phyloP scores from a whole-genome alignment of 805 yeast genomes.

The Starmerella gropengiesseri region DNA sequence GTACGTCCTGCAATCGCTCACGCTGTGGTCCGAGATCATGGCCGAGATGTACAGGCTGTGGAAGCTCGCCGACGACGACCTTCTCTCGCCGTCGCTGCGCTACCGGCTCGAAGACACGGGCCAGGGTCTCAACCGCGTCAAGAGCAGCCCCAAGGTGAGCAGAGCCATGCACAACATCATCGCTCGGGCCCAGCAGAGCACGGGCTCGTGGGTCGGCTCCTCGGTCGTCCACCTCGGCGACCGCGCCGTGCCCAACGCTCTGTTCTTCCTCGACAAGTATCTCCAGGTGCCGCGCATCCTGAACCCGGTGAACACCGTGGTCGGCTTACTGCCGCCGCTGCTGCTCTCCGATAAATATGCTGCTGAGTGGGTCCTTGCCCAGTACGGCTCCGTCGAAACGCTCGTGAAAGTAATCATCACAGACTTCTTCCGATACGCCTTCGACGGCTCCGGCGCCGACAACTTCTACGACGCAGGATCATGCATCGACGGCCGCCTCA shows the following conservation, averaged over 20 bases:
- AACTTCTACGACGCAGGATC: slow-evolving; percentile 76
- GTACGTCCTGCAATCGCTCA: slow-evolving; percentile 64
- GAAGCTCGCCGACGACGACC: slow-evolving; percentile 66
- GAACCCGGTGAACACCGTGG: slow-evolving; percentile 56
- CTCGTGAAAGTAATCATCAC: slow-evolving; percentile 38
- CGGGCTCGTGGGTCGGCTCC: slow-evolving; percentile 68
- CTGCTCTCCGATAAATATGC: slow-evolving; percentile 36
- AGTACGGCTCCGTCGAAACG: slow-evolving; percentile 47
- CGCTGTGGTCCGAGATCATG: slow-evolving; percentile 67
- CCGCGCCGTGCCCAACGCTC: slow-evolving; percentile 72
- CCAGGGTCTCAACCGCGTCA: slow-evolving; percentile 69
- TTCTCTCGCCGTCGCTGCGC: slow-evolving; percentile 38
- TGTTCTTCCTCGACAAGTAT: slow-evolving; percentile 69
- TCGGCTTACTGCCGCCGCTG: slow-evolving; percentile 45
- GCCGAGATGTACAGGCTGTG: slow-evolving; percentile 67
- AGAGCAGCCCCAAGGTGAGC: slow-evolving; percentile 58
- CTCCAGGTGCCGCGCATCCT: slow-evolving; percentile 68
- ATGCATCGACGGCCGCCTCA: slow-evolving; percentile 72
- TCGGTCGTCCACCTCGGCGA: slow-evolving; percentile 74
- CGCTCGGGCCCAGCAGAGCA: slow-evolving; percentile 49
- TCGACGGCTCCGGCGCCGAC: slow-evolving; percentile 77
- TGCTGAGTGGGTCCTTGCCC: slow-evolving; percentile 39
- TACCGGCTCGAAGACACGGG: slow-evolving; percentile 63
- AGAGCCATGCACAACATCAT: slow-evolving; percentile 62
- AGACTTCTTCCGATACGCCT: slow-evolving; percentile 48